Conservation (phyloP, 2,329 filamentous ascomycete species). For the Parastagonospora avenae region DNA sequence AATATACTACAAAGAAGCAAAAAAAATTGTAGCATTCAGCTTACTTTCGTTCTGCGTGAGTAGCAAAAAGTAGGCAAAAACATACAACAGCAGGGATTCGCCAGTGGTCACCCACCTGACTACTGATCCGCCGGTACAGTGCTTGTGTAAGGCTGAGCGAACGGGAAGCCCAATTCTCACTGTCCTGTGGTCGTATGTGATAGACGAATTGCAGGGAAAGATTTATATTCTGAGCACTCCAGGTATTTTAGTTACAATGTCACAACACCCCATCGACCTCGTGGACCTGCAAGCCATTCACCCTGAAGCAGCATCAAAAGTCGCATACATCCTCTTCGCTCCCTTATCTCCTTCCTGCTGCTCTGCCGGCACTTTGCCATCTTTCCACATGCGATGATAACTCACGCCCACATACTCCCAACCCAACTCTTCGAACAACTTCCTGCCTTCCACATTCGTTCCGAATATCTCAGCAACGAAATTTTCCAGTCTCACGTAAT, state of each 20-base stretch:
- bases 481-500: conserved; percentile 16
- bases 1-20: no score
- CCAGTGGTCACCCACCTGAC: not conserved
- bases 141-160: not conserved
- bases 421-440: conserved; percentile 41
- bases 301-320: conserved; percentile 42
- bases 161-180: not conserved
- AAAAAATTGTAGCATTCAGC: no score
- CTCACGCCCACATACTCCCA: conserved; percentile 36
- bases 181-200: not conserved
- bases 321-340: conserved; percentile 39
- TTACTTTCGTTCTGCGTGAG: no score
- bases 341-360: conserved; percentile 38
- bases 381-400: conserved; percentile 48
- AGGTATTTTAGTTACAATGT: no score
- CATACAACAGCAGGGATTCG: not conserved
- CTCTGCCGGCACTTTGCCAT: conserved; percentile 35
- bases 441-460: conserved; percentile 32
- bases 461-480: conserved; percentile 44
- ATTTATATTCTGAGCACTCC: not conserved
- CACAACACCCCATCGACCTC: no score
- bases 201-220: not conserved
- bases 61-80: not conserved
- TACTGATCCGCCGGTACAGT: not conserved
- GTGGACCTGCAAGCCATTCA: conserved; percentile 6